Evolutionary conservation across 306 rosid genomes (phyloP).

Genomic region (Lupinus albus): DNA sequence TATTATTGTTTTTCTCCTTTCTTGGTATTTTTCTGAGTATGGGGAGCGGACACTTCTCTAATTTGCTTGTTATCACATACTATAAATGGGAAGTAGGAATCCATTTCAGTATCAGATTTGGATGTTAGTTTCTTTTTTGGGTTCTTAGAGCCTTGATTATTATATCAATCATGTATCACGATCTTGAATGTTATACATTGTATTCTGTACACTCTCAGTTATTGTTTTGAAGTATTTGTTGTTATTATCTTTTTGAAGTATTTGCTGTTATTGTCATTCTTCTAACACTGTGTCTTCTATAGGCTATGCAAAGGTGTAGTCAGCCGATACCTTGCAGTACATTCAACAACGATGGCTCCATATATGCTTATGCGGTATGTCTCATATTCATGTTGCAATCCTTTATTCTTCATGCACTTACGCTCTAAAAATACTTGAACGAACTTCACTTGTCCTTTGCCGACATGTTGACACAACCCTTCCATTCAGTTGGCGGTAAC

Average conservation of each 20-base stretch:
- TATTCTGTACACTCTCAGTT: slow-evolving; percentile 14
- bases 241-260: slow-evolving; percentile 13
- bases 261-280: neutral
- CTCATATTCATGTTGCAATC: neutral
- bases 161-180: slow-evolving; percentile 29
- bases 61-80: neutral
- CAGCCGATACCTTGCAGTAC: slow-evolving; percentile 92
- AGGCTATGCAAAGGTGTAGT: slow-evolving; percentile 87
- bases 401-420: neutral
- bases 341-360: slow-evolving; percentile 86
- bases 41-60: slow-evolving; percentile 5
- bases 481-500: neutral
- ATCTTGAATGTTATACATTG: slow-evolving; percentile 7
- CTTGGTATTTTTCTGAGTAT: neutral
- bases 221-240: neutral
- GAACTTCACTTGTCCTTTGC: neutral
- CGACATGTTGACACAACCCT: neutral
- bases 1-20: neutral
- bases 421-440: too few relatives aligned
- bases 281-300: slow-evolving; percentile 35
- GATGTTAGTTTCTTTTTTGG: slow-evolving; percentile 30
- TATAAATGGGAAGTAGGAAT: slow-evolving; percentile 17
- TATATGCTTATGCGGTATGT: slow-evolving; percentile 77
- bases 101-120: slow-evolving; percentile 19
- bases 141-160: neutral